Conservation (phyloP, 306 rosid genomes). For the Herpetospermum pedunculosum region DNA sequence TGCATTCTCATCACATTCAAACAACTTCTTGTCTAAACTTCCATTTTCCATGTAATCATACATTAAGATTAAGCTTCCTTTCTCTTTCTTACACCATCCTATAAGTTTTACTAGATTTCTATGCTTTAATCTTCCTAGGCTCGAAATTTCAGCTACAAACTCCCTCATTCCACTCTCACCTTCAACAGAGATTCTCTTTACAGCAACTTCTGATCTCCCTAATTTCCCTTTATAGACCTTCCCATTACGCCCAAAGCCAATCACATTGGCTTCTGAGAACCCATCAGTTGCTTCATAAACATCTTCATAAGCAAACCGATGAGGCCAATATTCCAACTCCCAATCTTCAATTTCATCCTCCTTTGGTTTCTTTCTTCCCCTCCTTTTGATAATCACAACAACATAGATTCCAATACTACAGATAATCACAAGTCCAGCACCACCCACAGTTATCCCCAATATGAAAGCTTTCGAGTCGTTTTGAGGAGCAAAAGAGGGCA, state of each 20-base stretch:
- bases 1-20: conserved; percentile 29
- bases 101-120: conserved; percentile 42
- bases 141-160: conserved; percentile 61
- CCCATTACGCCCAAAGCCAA: conserved; percentile 37
- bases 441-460: conserved; percentile 13
- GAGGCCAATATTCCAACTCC: conserved; percentile 67
- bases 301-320: conserved; percentile 39
- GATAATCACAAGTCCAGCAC: conserved; percentile 17
- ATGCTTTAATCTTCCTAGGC: conserved; percentile 58
- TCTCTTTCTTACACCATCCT: conserved; percentile 73
- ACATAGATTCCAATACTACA: conserved; percentile 8
- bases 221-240: conserved; percentile 50
- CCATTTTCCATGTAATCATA: conserved; percentile 66
- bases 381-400: conserved; percentile 10
- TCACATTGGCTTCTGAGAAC: conserved; percentile 39
- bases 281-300: conserved; percentile 38
- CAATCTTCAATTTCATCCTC: conserved; percentile 43
- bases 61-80: conserved; percentile 35
- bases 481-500: conserved; percentile 36
- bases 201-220: conserved; percentile 48
- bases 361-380: conserved; percentile 12
- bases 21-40: conserved; percentile 46
- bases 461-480: conserved; percentile 15
- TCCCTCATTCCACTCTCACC: conserved; percentile 41
- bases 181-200: conserved; percentile 36